Evolutionary conservation across 306 rosid genomes (phyloP), one percentile per base, ranked within the genome.

Genomic region (Prunus dulcis): DNA sequence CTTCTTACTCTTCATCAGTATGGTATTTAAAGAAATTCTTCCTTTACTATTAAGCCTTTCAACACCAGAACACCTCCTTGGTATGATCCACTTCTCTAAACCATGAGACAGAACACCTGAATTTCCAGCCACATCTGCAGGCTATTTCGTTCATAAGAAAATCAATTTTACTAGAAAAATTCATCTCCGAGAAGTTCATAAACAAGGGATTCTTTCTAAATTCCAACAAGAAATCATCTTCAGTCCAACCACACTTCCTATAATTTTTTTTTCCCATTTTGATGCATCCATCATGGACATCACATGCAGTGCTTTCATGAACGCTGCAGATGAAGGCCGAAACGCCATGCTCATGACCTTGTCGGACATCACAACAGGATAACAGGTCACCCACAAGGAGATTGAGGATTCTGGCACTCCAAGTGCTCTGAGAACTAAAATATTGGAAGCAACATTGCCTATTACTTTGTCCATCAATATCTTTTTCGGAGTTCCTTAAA

Each of bases 1-100:
- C 53, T 38, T 7, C 43, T 38, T 38, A 38, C 43, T 6, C 43
- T 7, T 38, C 28, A 20, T 2, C 12, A 56, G 5, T n/a, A 56
- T 34, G 38, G 34, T 12, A 13, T 2, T 9, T 20, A 53, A 19
- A 6, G 41, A 18, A 15, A 19, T 12, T 53, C 14, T 34, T 15
- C 49, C 64, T 53, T n/a, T 7, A 8, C 27, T 12, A 78, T 73
- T 19, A 69, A 71, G 64, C 76, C 79, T 67, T 46, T 78, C 6
- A 62, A 32, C 50, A 53, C 46, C 25, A 87, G 77, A 70, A 77
- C 6, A 79, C 55, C 78, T 81, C 74, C 91, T 85, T 10, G 91
- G 86, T 0, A 70, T 77, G 13, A 83, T 19, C 46, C 76, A 77
- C 71, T 67, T 81, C 82, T 85, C 83, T 71, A 88, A 71, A 68